phyloP scores from a whole-genome alignment of 208 protist species.

The Leishmania gerbilli region DNA sequence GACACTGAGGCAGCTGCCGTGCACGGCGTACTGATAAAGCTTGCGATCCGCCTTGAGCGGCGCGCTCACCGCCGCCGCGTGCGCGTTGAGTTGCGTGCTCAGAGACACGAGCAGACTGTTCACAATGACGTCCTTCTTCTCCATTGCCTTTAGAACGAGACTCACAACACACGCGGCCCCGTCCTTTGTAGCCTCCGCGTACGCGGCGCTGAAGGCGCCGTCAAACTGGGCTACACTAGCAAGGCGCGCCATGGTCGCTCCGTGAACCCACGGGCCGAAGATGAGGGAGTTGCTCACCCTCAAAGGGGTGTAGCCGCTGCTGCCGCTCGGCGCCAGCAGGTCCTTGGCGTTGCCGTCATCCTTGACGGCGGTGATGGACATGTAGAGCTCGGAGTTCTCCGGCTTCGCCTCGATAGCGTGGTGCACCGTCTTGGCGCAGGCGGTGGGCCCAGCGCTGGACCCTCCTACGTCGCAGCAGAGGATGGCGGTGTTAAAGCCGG shows the following conservation, averaged over 20 bases:
- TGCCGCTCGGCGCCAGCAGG: conserved; percentile 15
- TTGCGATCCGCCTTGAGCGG: conserved; percentile 27
- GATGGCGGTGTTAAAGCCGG: conserved; percentile 46
- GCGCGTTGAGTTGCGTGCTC: conserved; percentile 19
- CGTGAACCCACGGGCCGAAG: conserved; percentile 51
- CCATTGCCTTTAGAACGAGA: conserved; percentile 33
- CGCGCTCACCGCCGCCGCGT: conserved; percentile 20
- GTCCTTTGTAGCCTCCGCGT: conserved; percentile 25
- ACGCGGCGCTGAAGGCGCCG: conserved; percentile 21
- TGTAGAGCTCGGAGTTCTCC: conserved; percentile 36
- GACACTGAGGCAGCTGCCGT: conserved; percentile 48
- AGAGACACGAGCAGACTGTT: conserved; percentile 50
- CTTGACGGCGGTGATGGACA: conserved; percentile 31
- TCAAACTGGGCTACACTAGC: conserved; percentile 25
- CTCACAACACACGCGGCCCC: conserved; percentile 37
- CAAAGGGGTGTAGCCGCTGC: conserved; percentile 20
- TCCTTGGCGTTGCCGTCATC: conserved; percentile 35
- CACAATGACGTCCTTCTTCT: conserved; percentile 47
- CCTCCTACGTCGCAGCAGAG: conserved; percentile 45
- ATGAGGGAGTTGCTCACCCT: conserved; percentile 48
- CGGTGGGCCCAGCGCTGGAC: conserved; percentile 30
- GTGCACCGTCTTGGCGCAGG: conserved; percentile 31
- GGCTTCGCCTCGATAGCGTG: conserved; percentile 22
- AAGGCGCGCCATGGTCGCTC: conserved; percentile 31
- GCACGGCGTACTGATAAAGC: conserved; percentile 54